phyloP scores from a whole-genome alignment of 148 eudicot species.

The Euryodendron excelsum region DNA sequence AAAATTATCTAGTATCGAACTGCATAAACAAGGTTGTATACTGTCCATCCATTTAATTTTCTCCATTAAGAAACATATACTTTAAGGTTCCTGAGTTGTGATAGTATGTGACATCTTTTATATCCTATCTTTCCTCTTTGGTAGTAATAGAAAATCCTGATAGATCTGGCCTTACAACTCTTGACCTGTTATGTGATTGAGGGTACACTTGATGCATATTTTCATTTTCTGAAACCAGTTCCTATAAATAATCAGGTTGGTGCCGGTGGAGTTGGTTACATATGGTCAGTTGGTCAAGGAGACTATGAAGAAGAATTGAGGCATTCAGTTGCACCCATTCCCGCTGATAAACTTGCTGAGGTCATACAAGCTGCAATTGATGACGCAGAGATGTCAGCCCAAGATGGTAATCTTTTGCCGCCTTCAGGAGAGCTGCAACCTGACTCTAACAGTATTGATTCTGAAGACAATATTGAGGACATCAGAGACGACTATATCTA shows the following conservation, averaged over 20 bases:
- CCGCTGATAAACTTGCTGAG: constrained; percentile 74
- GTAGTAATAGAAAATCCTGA: neutral
- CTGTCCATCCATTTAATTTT: neutral
- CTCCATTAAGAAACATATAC: neutral
- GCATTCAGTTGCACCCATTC: constrained; percentile 89
- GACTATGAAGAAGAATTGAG: constrained; percentile 79
- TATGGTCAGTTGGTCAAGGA: constrained; percentile 78
- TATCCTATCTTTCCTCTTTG: neutral
- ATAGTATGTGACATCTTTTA: constrained; percentile 8
- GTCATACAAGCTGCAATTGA: constrained; percentile 42
- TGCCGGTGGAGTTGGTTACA: constrained; percentile 77
- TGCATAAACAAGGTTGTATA: neutral
- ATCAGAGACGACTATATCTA: constrained; percentile 46
- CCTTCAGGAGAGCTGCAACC: constrained; percentile 67
- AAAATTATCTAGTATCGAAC: neutral
- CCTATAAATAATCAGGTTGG: constrained; percentile 57
- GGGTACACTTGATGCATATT: neutral
- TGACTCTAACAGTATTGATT: constrained; percentile 44
- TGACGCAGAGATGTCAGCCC: constrained; percentile 43
- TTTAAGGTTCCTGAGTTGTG: neutral
- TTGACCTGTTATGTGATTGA: neutral
- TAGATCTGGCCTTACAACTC: neutral
- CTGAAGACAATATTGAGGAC: constrained; percentile 56
- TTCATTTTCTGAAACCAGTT: constrained; percentile 2
- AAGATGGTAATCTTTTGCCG: constrained; percentile 50